Conservation (phyloP, 75 land plant genomes). For the Isoetes taiwanensis region DNA sequence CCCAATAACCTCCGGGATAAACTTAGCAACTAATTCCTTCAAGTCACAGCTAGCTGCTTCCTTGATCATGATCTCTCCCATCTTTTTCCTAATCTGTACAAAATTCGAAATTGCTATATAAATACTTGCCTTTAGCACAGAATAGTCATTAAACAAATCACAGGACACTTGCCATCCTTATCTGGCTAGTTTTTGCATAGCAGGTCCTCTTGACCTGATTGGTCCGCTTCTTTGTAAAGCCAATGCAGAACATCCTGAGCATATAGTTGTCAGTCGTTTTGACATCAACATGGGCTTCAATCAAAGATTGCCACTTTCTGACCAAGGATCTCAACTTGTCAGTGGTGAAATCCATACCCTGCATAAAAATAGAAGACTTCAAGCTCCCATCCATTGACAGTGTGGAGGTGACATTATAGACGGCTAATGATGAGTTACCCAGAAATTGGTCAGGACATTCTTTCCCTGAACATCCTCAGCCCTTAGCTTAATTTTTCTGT, state of each 20-base stretch:
- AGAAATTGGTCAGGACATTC: slow-evolving; percentile 89
- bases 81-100: slow-evolving; percentile 71
- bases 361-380: background rate
- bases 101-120: background rate
- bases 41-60: slow-evolving; percentile 39
- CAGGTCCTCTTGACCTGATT: slow-evolving; percentile 89
- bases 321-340: slow-evolving; percentile 80
- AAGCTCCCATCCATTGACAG: background rate
- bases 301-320: slow-evolving; percentile 78
- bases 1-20: slow-evolving; percentile 84
- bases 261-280: slow-evolving; percentile 75
- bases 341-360: slow-evolving; percentile 95
- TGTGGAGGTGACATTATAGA: background rate
- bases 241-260: slow-evolving; percentile 85
- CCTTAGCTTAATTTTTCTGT: slow-evolving; percentile 64
- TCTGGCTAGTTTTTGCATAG: slow-evolving; percentile 82
- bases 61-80: slow-evolving; percentile 23
- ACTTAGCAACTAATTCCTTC: slow-evolving; percentile 71
- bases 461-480: slow-evolving; percentile 92
- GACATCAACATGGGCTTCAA: slow-evolving; percentile 97
- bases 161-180: slow-evolving; percentile 35
- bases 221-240: slow-evolving; percentile 66
- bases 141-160: background rate
- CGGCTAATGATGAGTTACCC: slow-evolving; percentile 28
- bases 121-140: background rate